Base-by-base conservation (phyloP, 169 alveolate species). In the Plasmodium inui region DNA sequence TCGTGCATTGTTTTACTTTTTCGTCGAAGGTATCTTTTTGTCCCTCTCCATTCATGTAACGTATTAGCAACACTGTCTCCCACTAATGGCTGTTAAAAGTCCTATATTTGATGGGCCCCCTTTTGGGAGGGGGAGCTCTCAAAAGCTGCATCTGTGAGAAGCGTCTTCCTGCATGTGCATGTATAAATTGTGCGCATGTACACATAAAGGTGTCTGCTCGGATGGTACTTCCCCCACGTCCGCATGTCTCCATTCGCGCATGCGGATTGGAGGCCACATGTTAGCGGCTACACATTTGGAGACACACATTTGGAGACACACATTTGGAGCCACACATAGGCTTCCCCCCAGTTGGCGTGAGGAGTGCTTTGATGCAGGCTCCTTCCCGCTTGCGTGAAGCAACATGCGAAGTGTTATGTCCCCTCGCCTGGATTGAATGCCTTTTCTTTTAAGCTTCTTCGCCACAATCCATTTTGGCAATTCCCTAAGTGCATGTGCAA, bases 401-500 rank as follows among this genome's bases (percentile, higher is more conserved):
- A 67, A 67, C 76, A 12, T 67, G 34, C 37, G 76, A 67, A 67
- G 39, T 8, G 37, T 67, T 22, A 19, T 22, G 17, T 67, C 39
- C 30, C 30, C 37, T 22, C 14, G 6, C 10, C n/a, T 9, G 17
- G 76, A 67, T 22, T 67, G n/a, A 67, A 14, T 10, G 34, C 39
- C 3, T 67, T 67, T 67, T 67, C 76, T 67, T 22, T 67, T 67
- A 26, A 19, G 76, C n/a, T 67, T 22, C 37, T 22, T 67, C 76
- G 0, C 37, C 32, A 67, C 32, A 67, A 50, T 6, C 17, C 30
- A 22, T 67, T 19, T 19, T 67, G 37, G 37, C 37, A 67, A 67
- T 67, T 67, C 30, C 76, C 30, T 7, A 67, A 67, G 76, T 67
- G 76, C 76, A 67, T 67, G 76, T 22, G 76, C 76, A 22, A 67